Percentiles rank a stretch among this genome's conserved stretches.
Conservation (phyloP, 2,329 filamentous ascomycete species). For the Didymella segeticola region DNA sequence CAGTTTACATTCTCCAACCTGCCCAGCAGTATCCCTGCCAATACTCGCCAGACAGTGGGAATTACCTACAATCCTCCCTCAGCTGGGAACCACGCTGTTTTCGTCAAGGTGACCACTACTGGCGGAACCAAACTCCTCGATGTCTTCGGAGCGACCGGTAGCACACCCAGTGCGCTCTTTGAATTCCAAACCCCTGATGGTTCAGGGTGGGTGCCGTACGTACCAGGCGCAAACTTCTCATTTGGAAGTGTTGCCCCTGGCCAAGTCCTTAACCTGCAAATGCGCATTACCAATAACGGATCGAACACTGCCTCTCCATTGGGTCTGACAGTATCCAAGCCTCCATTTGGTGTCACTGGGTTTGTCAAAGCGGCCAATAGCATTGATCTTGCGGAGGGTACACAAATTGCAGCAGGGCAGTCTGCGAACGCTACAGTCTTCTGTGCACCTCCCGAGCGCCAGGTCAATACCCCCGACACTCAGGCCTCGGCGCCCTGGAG, state of each 20-base stretch:
- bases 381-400: constrained; percentile 65
- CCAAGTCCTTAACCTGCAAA: constrained; percentile 54
- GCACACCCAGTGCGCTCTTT: constrained; percentile 57
- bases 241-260: constrained; percentile 65
- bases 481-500: constrained; percentile 60
- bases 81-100: constrained; percentile 59
- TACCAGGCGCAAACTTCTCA: constrained; percentile 57
- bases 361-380: constrained; percentile 63
- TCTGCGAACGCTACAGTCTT: constrained; percentile 61
- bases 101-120: constrained; percentile 57
- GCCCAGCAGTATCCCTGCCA: constrained; percentile 54
- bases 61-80: constrained; percentile 57
- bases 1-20: constrained; percentile 59
- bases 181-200: constrained; percentile 64
- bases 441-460: constrained; percentile 63
- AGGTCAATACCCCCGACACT: constrained; percentile 63
- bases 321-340: constrained; percentile 64
- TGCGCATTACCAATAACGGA: constrained; percentile 63
- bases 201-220: constrained; percentile 52
- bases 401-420: constrained; percentile 57
- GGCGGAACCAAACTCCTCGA: constrained; percentile 60
- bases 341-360: constrained; percentile 63
- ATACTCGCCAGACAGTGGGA: constrained; percentile 49
- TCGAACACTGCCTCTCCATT: constrained; percentile 8
- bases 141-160: constrained; percentile 59